Evolutionary conservation across 805 yeast species (phyloP), one percentile per base, ranked within the genome.

Genomic region (Lachancea meyersii): DNA sequence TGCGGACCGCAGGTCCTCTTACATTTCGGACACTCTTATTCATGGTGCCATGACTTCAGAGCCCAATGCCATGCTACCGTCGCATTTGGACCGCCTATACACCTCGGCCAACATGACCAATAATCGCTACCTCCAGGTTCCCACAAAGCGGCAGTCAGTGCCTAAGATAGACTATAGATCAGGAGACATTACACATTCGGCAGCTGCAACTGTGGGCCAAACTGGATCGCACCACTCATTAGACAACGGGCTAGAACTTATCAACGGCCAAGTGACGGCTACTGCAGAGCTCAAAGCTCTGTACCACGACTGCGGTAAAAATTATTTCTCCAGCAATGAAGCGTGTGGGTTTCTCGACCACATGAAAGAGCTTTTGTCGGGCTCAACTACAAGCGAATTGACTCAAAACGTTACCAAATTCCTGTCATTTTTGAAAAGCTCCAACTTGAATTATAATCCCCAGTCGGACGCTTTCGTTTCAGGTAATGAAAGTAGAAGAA

Each of bases 1-100:
- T 33, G 72, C 76, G 19, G 76, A 83, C 9, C 71, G 93, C 61
- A 73, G 93, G 61, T 87, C 89, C 11, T 75, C 82, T 41, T 82
- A 79, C 56, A 79, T 86, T 10, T 85, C 88, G 2, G 91, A 81
- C 54, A 65, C 74, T 2, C 68, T 76, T 45, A 74, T 79, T 20
- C 63, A 63, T 40, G 46, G 55, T 10, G 54, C 57, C 26, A 31
- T 31, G 35, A 31, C 14, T 22, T 21, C 36, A 4, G 37, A 39
- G 3, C 19, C 31, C 18, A 34, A 32, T 17, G 22, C 26, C 50
- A 4, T 39, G 40, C n/a, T 43, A 35, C 19, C 46, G 35, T 24
- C 31, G 23, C 23, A 16, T 22, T 20, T 43, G 32, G 48, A 35
- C 14, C 38, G 28, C 3, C 39, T 31, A 14, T 40, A 30, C 23